Conservation (phyloP, 2,329 filamentous ascomycete genomes). For the Diaporthe sp. region DNA sequence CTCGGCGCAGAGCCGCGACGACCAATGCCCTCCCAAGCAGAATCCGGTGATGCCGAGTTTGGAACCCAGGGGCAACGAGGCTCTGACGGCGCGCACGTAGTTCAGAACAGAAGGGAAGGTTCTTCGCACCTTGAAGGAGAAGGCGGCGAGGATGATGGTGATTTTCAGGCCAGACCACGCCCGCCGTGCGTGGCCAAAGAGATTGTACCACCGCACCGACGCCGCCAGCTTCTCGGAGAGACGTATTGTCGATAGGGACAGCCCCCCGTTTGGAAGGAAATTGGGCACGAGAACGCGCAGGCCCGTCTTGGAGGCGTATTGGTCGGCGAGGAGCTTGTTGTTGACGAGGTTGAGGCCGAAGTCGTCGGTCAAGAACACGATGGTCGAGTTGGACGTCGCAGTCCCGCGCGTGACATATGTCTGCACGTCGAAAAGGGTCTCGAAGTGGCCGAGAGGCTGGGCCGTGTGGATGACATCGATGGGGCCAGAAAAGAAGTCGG, state of each 20-base stretch:
- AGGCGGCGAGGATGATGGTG: constrained; percentile 15
- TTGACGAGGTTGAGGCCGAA: constrained; percentile 38
- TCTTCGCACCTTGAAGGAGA: constrained; percentile 32
- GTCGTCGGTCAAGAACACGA: constrained; percentile 37
- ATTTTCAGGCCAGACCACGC: constrained; percentile 4
- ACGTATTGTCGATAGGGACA: constrained; percentile 32
- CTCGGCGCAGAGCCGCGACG: constrained; percentile 44
- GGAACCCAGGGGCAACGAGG: constrained; percentile 40
- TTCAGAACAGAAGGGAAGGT: constrained; percentile 42
- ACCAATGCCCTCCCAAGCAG: constrained; percentile 53
- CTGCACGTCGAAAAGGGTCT: constrained; percentile 29
- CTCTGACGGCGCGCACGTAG: constrained; percentile 44
- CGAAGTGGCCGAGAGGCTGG: constrained; percentile 27
- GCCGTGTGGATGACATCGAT: constrained; percentile 31
- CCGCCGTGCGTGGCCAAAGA: constrained; percentile 22
- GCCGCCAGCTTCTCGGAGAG: constrained; percentile 35
- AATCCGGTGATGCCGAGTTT: constrained; percentile 51
- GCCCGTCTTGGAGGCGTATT: constrained; percentile 37
- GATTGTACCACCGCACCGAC: constrained; percentile 26
- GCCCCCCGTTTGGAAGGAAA: constrained; percentile 39
- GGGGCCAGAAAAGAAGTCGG: constrained; percentile 32
- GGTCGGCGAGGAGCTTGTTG: constrained; percentile 38
- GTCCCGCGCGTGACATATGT: constrained; percentile 34
- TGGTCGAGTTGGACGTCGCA: constrained; percentile 31
- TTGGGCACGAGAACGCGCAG: constrained; percentile 42